A percentile compares a stretch with the other conserved stretches of the same genome.
These are phyloP conservation scores for Salix brachista DNA, from an alignment of 345 rosid genomes.

Conservation along the genomic window DNA sequence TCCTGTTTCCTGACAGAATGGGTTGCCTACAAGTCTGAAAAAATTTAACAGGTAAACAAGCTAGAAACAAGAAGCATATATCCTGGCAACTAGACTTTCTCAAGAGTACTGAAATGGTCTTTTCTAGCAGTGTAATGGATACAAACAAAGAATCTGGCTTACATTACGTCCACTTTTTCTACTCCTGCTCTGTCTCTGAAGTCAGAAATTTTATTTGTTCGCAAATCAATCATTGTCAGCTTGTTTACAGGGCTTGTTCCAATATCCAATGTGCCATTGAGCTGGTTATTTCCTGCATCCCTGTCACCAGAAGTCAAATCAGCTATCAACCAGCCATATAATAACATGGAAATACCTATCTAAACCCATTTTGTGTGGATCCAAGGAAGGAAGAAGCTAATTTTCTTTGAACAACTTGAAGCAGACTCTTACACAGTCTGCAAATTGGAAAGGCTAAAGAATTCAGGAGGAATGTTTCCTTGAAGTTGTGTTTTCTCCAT, in stretches of 20 bases:
- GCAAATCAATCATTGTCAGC: conserved; percentile 55
- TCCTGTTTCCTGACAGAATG: conserved; percentile 49
- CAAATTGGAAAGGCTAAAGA: conserved; percentile 55
- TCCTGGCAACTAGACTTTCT: not conserved
- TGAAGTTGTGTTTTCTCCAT: conserved; percentile 47
- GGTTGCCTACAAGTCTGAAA: conserved; percentile 67
- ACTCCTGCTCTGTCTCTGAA: conserved; percentile 14
- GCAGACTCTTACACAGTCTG: conserved; percentile 62
- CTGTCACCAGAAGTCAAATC: conserved; percentile 30
- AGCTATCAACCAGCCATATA: not conserved
- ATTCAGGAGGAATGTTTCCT: conserved; percentile 48
- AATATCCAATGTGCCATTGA: conserved; percentile 51
- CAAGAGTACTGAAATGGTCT: not conserved
- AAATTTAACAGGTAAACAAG: conserved; percentile 1
- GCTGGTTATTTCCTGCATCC: conserved; percentile 40
- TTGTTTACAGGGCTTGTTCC: conserved; percentile 38
- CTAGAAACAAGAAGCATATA: not conserved
- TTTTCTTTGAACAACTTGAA: not conserved
- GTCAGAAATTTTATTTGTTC: conserved; percentile 36
- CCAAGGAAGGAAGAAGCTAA: not conserved
- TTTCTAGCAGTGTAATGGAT: not conserved
- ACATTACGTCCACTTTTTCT: conserved; percentile 40
- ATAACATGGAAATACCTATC: not conserved
- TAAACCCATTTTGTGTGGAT: not conserved
- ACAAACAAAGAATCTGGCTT: conserved; percentile 19